Percentiles rank a stretch among this genome's conserved stretches.
These are phyloP conservation scores for Microdochium bolleyi DNA, from an alignment of 2,329 filamentous ascomycete species.

Conservation along the genomic window DNA sequence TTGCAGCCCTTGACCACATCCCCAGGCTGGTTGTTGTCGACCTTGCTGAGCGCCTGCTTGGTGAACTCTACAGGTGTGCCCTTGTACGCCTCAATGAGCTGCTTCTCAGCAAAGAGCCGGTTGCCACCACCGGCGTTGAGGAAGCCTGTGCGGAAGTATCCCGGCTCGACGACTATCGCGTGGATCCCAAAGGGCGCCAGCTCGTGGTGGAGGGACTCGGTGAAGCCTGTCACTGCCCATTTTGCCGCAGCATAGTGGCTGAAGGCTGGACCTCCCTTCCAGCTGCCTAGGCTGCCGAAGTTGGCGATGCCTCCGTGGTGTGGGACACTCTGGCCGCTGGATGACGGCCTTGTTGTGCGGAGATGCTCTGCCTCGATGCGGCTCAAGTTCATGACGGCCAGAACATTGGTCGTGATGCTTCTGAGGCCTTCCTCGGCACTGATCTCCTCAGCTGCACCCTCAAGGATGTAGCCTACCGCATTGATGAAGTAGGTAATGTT, in stretches of 20 bases:
- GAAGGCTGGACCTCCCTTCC: constrained; percentile 16
- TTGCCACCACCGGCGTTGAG: constrained; percentile 26
- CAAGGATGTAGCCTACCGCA: constrained; percentile 35
- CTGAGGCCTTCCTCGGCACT: constrained; percentile 18
- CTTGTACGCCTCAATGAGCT: constrained; percentile 22
- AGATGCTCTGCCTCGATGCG: constrained; percentile 27
- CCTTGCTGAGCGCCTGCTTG: constrained; percentile 20
- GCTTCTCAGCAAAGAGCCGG: constrained; percentile 11
- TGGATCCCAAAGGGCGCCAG: constrained; percentile 28
- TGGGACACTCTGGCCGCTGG: background rate
- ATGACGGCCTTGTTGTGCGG: constrained; percentile 12
- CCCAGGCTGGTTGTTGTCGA: constrained; percentile 42
- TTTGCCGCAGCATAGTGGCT: constrained; percentile 30
- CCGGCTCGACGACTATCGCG: constrained; percentile 36
- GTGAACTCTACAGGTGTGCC: constrained; percentile 15
- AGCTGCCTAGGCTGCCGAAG: constrained; percentile 31
- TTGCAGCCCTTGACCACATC: constrained; percentile 44
- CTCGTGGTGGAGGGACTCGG: constrained; percentile 24
- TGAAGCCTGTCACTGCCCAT: constrained; percentile 28
- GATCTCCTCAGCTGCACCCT: constrained; percentile 31
- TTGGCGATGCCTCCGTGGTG: constrained; percentile 27
- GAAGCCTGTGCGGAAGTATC: constrained; percentile 44
- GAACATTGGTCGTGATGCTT: constrained; percentile 30
- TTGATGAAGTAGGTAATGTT: constrained; percentile 40
- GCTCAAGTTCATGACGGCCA: constrained; percentile 28